Evolutionary conservation across 768 basidiomycete species (phyloP), one percentile per base, ranked within the genome.

Genomic region (Rhizopogon roseolus): DNA sequence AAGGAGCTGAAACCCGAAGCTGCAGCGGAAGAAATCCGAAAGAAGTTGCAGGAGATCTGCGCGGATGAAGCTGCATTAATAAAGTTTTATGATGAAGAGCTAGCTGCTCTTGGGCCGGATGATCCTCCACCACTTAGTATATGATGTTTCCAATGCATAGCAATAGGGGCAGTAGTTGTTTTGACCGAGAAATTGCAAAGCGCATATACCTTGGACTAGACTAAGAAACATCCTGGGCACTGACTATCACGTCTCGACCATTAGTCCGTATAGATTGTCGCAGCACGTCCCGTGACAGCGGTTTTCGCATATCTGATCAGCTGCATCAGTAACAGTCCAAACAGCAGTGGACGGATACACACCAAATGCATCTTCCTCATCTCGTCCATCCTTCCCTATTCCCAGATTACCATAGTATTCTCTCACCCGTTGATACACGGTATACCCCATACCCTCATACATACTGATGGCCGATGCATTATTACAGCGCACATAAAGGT

Each of bases 341-440:
- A 34, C 22, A 14, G 13, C 41, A 16, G 50, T 41, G 42, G 17
- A 32, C n/a, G 43, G 40, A 32, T 36, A 81, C 86, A 54, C 68
- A 93, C 93, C 93, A 67, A 90, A 95, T 38, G 91, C 93, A 66
- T 95, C 90, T 62, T 94, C 92, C 62, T 94, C 89, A 55, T 90
- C 88, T 64, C 81, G 78, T 11, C 82, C 85, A n/a, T 83, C 84
- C 60, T 83, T 85, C 19, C 91, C 92, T 46, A 81, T 64, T 2
- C 87, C 87, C n/a, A 91, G 69, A 57, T 74, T 82, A 16, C 86
- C 85, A 68, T 94, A 94, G 73, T 94, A 99, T 68, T 93, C 93
- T 56, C 85, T 80, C 48, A 99, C 95, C 57, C 93, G 72, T 27
- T 93, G 76, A 70, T 88, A 98, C 11, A 98, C 93, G 63, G 88